Base-by-base conservation (phyloP, 352 stramenopile genomes). In the Phytopythium mirpurense region DNA sequence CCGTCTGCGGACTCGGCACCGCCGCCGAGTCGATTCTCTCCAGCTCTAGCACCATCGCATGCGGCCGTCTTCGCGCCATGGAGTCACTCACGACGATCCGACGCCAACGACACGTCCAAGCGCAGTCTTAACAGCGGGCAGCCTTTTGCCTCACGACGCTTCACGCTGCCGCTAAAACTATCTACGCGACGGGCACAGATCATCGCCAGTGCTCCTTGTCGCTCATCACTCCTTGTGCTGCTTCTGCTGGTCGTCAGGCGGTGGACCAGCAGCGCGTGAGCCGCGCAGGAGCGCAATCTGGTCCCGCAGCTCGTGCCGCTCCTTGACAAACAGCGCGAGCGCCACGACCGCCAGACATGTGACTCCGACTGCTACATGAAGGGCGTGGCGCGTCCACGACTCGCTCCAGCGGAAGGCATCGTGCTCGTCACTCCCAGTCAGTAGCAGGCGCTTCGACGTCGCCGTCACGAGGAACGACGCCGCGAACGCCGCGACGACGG, bases 401-500 rank as follows among this genome's bases (percentile, higher is more conserved):
- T 75, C 69, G 5, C 37, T 52, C 31, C 42, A 49, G 16, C 42
- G 16, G n/a, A 44, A 40, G 1, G n/a, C 31, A 12, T 19, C 19
- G 0, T 32, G n/a, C 5, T 19, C 57, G 3, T 32, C 29, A 16
- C 11, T 24, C 1, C 18, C 50, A 38, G 26, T 23, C 7, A 86
- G 51, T n/a, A 90, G n/a, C 21, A 86, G 2, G 2, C 42, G 59
- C 43, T 78, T 64, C 0, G 79, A 88, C 9, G 49, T 49, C 3
- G 61, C 46, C 10, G 72, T 74, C 27, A 90, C 57, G 0, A 15
- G 34, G 21, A 88, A 67, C 31, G 74, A 78, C 5, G 10, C 35
- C 5, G 65, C 46, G 42, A 88, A 87, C 32, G 70, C 72, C 14
- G 53, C 6, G 29, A 88, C 45, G 40, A 90, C 79, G 2, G 78